Base-by-base conservation (phyloP, 225 moss, liverwort and hornwort species). In the Marchantia polymorpha region DNA sequence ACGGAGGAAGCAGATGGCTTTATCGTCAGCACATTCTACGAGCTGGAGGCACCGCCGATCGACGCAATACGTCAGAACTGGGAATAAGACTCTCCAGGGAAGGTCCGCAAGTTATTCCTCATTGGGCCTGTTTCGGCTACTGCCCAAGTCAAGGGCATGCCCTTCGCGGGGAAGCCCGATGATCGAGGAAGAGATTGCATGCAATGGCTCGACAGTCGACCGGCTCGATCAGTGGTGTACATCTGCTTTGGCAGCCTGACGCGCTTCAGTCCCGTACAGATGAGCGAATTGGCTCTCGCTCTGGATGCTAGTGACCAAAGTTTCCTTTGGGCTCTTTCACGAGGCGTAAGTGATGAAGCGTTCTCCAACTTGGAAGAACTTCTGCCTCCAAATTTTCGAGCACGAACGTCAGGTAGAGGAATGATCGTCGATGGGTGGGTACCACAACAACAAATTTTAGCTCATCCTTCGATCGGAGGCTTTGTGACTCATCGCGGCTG, bases 161-260 rank as follows among this genome's bases (percentile, higher is more conserved):
- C 58, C 10, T 58, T 60, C 7, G 7, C 14, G 4, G 7, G 0
- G 12, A 64, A 47, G 10, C 1, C 0, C 10, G 48, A 48, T 13
- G 13, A 64, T 9, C 14, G 7, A 3, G 73, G 52, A 26, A 8
- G 3, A 52, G 72, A 78, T 39, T 67, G 75, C 70, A 46, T 86
- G 3, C 52, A 68, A n/a, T 92, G 91, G 91, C 78, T 91, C 10
- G 77, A 83, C 70, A 53, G 46, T 11, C 91, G 86, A 80, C 81
- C 85, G 27, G 51, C 12, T 14, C 72, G 81, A 23, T 90, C 88
- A 8, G 92, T 92, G 12, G 76, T 92, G 6, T 90, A 78, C 53
- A 89, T 89, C 6, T 86, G 84, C 10, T 85, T 91, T 23, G 92
- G 92, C 58, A 88, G 87, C 51, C 14, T 85, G 20, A 77, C 64